These are phyloP conservation scores for Glarea lozoyensis DNA, from an alignment of 495 filamentous ascomycete species.

Conservation along the genomic window DNA sequence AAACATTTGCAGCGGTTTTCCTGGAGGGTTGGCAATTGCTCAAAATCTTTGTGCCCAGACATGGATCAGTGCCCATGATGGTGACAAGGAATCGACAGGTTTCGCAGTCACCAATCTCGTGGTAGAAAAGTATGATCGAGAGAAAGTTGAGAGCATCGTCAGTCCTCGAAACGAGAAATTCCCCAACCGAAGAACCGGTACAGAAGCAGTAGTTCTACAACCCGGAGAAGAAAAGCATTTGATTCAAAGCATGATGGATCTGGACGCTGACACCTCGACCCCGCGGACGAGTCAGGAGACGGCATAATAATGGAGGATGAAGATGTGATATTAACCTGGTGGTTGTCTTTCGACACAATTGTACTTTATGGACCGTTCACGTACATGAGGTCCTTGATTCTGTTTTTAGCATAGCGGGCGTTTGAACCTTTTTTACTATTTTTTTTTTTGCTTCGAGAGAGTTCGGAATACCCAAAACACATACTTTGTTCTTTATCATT, in stretches of 20 bases:
- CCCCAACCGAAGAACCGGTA: constrained; percentile 12
- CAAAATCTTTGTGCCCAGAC: constrained; percentile 38
- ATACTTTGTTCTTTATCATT: too few species aligned
- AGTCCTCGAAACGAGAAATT: constrained; percentile 13
- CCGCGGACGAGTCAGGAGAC: not conserved
- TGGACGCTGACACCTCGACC: too few species aligned
- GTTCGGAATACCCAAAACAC: too few species aligned
- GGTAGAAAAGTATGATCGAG: constrained; percentile 31
- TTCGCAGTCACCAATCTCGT: constrained; percentile 38
- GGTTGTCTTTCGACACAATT: too few species aligned
- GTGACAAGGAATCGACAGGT: constrained; percentile 49
- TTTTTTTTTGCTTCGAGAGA: too few species aligned
- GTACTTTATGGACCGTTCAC: too few species aligned
- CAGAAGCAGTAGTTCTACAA: constrained; percentile 16
- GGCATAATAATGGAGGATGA: constrained; percentile 25
- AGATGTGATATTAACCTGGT: constrained; percentile 49
- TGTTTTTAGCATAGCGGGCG: too few species aligned
- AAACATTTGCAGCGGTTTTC: constrained; percentile 46
- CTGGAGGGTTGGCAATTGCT: constrained; percentile 49
- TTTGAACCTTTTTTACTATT: too few species aligned
- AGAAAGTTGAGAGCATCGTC: constrained; percentile 33
- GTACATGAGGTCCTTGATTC: too few species aligned
- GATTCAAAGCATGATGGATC: constrained; percentile 6
- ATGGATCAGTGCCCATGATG: constrained; percentile 63
- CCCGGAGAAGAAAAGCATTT: constrained; percentile 14